Evolutionary conservation across 139 green algal species (phyloP).

Genomic region (Microglena sp.): DNA sequence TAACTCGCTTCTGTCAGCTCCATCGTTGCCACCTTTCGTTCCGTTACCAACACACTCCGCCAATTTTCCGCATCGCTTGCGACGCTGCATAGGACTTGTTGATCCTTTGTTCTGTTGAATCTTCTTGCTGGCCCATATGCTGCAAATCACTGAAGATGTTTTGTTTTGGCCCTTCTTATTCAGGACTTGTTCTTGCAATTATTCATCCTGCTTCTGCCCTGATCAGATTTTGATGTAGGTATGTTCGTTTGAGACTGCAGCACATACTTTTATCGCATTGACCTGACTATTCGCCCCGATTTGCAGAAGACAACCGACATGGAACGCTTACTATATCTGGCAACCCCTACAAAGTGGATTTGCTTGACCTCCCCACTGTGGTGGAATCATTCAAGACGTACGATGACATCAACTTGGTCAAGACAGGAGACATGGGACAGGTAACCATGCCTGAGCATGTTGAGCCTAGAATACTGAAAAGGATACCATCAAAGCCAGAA

Average conservation of each 20-base stretch:
- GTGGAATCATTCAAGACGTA: constrained; percentile 89
- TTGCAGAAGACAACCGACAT: constrained; percentile 15
- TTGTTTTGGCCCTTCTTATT: background rate
- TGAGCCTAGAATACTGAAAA: background rate
- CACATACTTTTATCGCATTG: no score
- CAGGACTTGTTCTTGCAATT: background rate
- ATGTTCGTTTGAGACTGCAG: no score
- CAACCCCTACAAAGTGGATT: constrained; percentile 31
- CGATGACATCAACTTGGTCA: constrained; percentile 87
- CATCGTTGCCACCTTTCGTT: no score
- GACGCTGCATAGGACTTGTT: no score
- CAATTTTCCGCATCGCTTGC: no score
- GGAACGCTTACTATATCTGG: constrained; percentile 49
- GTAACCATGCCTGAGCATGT: constrained; percentile 17
- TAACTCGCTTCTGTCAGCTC: no score
- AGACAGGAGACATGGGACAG: constrained; percentile 78
- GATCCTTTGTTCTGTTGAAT: no score
- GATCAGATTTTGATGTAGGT: no score
- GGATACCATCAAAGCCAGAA: background rate
- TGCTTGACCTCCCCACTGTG: constrained; percentile 74
- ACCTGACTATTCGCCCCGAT: background rate
- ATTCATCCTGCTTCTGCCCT: background rate
- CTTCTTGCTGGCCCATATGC: background rate
- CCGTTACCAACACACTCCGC: no score
- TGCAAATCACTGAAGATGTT: background rate